Evolutionary conservation across 345 rosid species (phyloP).

Genomic region (Barbarea vulgaris): DNA sequence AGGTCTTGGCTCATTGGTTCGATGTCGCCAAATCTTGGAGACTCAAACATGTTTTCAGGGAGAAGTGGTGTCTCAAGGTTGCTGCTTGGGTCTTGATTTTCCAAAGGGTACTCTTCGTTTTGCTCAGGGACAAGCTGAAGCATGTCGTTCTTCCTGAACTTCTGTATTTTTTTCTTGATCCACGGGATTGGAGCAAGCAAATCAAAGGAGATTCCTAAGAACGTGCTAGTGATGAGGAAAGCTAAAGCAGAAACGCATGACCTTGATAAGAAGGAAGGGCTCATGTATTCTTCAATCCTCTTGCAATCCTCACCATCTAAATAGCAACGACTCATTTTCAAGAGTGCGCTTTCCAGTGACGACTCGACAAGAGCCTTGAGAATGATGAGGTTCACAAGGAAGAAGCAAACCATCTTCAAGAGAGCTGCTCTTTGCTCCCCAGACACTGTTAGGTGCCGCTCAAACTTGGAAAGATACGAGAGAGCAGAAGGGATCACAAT

Average conservation of each 20-base stretch:
- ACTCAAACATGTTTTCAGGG: constrained; percentile 60
- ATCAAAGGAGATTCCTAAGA: constrained; percentile 91
- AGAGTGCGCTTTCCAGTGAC: constrained; percentile 78
- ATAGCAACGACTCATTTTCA: constrained; percentile 90
- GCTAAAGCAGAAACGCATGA: constrained; percentile 96
- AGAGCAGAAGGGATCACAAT: constrained; percentile 87
- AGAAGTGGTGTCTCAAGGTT: constrained; percentile 77
- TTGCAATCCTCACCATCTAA: constrained; percentile 98
- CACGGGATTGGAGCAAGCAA: constrained; percentile 93
- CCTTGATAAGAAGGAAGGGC: constrained; percentile 85
- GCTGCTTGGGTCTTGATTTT: constrained; percentile 58
- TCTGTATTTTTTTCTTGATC: constrained; percentile 90
- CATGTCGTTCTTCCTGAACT: constrained; percentile 92
- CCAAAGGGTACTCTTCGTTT: constrained; percentile 76
- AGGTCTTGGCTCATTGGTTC: constrained; percentile 73
- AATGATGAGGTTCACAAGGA: constrained; percentile 91
- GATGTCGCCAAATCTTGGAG: constrained; percentile 53
- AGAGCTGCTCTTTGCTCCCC: constrained; percentile 96
- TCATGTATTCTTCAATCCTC: constrained; percentile 94
- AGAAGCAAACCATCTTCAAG: constrained; percentile 97
- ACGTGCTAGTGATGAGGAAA: constrained; percentile 88
- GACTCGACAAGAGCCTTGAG: constrained; percentile 90
- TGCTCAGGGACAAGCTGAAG: constrained; percentile 94
- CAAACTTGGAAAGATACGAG: constrained; percentile 91
- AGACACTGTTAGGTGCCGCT: constrained; percentile 82